Conservation (phyloP, 2,329 filamentous ascomycete genomes). For the Exserohilum rostratum region DNA sequence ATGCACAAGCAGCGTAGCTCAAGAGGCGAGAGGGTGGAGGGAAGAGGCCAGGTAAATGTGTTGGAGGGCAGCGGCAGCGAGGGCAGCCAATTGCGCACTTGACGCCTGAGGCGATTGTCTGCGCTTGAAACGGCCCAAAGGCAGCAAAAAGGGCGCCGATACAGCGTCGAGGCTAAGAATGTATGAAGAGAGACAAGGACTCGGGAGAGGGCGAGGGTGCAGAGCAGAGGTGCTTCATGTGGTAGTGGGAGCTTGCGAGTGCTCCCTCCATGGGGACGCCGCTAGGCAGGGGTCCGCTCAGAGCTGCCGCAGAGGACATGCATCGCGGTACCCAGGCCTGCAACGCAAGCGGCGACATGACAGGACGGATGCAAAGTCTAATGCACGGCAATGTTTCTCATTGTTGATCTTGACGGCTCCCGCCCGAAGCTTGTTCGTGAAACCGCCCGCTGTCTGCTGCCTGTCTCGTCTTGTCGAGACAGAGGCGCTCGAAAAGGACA, state of each 20-base stretch:
- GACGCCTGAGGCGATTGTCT: neutral
- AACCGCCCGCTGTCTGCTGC: neutral
- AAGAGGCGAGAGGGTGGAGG: constrained; percentile 10
- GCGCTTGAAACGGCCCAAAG: neutral
- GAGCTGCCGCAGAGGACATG: constrained; percentile 4
- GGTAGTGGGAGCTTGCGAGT: constrained; percentile 28
- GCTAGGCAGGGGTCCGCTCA: constrained; percentile 19
- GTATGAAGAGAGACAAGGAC: constrained; percentile 12
- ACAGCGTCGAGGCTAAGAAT: constrained; percentile 10
- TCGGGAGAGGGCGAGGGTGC: constrained; percentile 16
- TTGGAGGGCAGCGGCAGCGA: constrained; percentile 25
- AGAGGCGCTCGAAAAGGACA: constrained; percentile 9
- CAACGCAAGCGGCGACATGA: too few relatives aligned
- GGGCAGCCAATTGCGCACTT: constrained; percentile 11
- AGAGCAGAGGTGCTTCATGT: constrained; percentile 30
- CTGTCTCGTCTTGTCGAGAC: neutral
- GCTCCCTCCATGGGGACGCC: constrained; percentile 24
- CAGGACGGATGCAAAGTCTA: too few relatives aligned
- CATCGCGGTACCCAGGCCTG: neutral
- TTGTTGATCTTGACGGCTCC: too few relatives aligned
- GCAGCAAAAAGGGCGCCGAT: constrained; percentile 3
- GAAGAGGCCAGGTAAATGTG: constrained; percentile 34
- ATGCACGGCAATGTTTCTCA: too few relatives aligned
- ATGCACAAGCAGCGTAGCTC: constrained; percentile 17
- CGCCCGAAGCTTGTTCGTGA: too few relatives aligned